Evolutionary conservation across 306 rosid genomes (phyloP), one percentile per base, ranked within the genome.

Genomic region (Senna siamea): DNA sequence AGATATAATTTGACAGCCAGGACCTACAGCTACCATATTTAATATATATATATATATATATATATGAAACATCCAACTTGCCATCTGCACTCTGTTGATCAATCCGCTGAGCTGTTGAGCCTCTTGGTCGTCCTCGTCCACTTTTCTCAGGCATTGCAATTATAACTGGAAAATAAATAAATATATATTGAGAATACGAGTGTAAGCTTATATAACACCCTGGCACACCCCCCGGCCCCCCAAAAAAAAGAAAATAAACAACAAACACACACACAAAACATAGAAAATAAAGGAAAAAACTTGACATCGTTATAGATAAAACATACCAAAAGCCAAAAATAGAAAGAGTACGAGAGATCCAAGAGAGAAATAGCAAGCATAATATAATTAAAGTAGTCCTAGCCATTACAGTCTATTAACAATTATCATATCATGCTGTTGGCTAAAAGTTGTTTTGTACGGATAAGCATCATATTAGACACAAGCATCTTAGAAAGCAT

Each of bases 51-150:
- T 37, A 37, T n/a, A n/a, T 37, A 26, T 8, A 8, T 20, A 48
- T 28, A 35, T 73, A 73, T 53, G 64, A 60, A 26, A 53, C 57
- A 53, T 59, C 53, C 75, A 76, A 57, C 62, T 76, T 76, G 30
- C 81, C 66, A 66, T 32, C 81, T 14, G 78, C 54, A 71, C 44
- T 71, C 58, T 40, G 56, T 58, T 14, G 66, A 50, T 17, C 72
- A 34, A 19, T 65, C 61, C 14, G 61, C 65, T 28, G 72, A 71
- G 55, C 7, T 34, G 7, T 37, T 18, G 69, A 72, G 2, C 58
- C 68, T 76, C 19, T 51, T 40, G 81, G 69, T 66, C 66, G 63
- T 40, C 56, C 73, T 54, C 35, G 66, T 44, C 77, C 84, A 34
- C 63, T 80, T 62, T 14, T 32, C 63, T 54, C 2, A 10, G 72